Base-by-base conservation (phyloP, 2,329 filamentous ascomycete genomes). In the Talaromyces piceae region DNA sequence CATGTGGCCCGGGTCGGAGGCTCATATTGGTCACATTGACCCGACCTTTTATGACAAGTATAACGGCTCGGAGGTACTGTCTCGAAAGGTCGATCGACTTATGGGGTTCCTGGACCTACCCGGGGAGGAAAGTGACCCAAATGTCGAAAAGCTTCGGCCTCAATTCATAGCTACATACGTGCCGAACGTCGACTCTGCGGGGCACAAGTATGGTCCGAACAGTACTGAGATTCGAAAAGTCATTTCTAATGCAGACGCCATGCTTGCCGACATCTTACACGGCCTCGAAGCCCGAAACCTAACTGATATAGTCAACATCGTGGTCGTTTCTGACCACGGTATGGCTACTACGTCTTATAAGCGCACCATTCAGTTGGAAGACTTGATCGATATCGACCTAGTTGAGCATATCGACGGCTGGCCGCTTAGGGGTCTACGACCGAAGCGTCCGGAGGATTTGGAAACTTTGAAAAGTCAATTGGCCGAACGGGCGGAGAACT, bases 1-100 rank as follows among this genome's bases (percentile, higher is more conserved):
- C 67, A 98, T 98, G 93, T 98, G 93, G 93, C 93, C 93, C 1
- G 93, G 93, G 2, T 94, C 88, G 41, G 93, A 98, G 71, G 91
- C 91, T 5, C 84, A 89, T 65, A 86, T 95, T 54, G 77, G 82
- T 11, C 75, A 78, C n/a, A 74, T 84, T 16, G 83, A 91, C 56
- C 88, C 91, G 2, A 84, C 82, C 8, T 88, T 88, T 61, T 67
- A 97, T 45, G 93, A 97, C 71, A 85, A 83, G 60, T 98, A 81
- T 72, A 91, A 95, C 59, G 84, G 82, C 7, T 79, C 84, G 0
- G 91, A 96, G 70, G 65, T 74, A 27, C 77, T 98, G 1, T 67
- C 80, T 0, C 80, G 77, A 30, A 98, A 98, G 68, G 87, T 91
- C 12, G 74, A 82, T 27, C 80, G 90, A 39, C 82, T 97, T 5